phyloP scores from a whole-genome alignment of 2,329 filamentous ascomycete genomes.

The Fusarium acutatum region DNA sequence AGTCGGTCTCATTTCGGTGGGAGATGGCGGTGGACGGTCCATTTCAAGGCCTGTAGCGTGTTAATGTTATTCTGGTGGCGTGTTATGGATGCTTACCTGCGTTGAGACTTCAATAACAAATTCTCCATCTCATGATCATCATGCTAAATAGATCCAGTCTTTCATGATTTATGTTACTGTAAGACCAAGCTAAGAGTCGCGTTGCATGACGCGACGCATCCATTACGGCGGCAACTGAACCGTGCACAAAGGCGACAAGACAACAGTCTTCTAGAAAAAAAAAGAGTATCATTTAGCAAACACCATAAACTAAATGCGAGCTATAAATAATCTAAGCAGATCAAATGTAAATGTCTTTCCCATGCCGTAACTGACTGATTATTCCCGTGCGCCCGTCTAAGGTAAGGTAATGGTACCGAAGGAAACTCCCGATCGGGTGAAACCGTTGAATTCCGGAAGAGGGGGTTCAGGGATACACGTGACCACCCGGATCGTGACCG shows the following conservation, averaged over 20 bases:
- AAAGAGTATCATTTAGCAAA: constrained; percentile 21
- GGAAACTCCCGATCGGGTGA: constrained; percentile 9
- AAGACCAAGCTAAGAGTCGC: background rate
- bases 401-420: background rate
- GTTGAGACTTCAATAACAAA: background rate
- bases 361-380: background rate
- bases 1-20: background rate
- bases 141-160: background rate
- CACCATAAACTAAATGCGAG: constrained; percentile 14
- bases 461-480: constrained; percentile 17
- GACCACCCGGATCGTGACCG: constrained; percentile 27
- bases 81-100: background rate
- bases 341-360: constrained; percentile 1
- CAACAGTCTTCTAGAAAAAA: background rate
- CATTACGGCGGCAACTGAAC: background rate
- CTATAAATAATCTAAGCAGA: constrained; percentile 26
- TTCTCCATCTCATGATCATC: background rate
- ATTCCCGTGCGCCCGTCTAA: background rate
- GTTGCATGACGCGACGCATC: background rate
- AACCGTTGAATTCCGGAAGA: constrained; percentile 1
- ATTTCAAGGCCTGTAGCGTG: background rate
- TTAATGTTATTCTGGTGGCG: background rate
- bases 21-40: background rate
- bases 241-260: background rate
- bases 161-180: no score